Evolutionary conservation across 257 asterid genomes (phyloP).

Genomic region (Jasminum sambac): DNA sequence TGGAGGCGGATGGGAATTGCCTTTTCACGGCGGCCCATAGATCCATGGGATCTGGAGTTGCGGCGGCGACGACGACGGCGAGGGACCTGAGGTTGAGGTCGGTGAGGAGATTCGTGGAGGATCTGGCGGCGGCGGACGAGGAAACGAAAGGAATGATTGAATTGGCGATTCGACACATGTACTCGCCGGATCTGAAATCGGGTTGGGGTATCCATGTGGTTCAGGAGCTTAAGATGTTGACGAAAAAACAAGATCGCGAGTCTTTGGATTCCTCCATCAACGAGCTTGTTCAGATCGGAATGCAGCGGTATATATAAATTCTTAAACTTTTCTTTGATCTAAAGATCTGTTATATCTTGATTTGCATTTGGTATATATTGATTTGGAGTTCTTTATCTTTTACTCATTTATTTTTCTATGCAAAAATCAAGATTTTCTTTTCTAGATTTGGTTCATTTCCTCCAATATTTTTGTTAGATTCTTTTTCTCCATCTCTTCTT

Average conservation of each 20-base stretch:
- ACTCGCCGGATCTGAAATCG: constrained; percentile 81
- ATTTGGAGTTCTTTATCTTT: background rate
- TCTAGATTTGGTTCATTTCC: background rate
- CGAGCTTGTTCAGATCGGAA: constrained; percentile 74
- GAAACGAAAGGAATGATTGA: constrained; percentile 52
- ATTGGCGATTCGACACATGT: constrained; percentile 73
- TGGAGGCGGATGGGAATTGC: constrained; percentile 85
- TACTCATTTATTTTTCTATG: constrained; percentile 8
- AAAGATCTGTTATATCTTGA: background rate
- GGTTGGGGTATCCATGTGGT: constrained; percentile 97
- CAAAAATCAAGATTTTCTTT: constrained; percentile 2
- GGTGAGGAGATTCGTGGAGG: constrained; percentile 71
- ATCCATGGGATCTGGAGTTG: constrained; percentile 51
- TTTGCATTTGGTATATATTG: constrained; percentile 9
- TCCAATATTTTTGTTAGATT: no score
- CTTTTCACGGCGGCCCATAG: constrained; percentile 78
- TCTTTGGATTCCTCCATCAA: constrained; percentile 66
- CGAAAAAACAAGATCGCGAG: constrained; percentile 64
- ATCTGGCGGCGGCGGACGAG: constrained; percentile 64
- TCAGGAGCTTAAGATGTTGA: constrained; percentile 87
- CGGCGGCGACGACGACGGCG: constrained; percentile 36
- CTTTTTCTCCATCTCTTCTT: no score
- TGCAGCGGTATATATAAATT: constrained; percentile 64
- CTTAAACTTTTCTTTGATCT: background rate
- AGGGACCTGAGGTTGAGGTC: constrained; percentile 71